Conservation (phyloP, 2,329 filamentous ascomycete species). For the Didymella keratinophila region DNA sequence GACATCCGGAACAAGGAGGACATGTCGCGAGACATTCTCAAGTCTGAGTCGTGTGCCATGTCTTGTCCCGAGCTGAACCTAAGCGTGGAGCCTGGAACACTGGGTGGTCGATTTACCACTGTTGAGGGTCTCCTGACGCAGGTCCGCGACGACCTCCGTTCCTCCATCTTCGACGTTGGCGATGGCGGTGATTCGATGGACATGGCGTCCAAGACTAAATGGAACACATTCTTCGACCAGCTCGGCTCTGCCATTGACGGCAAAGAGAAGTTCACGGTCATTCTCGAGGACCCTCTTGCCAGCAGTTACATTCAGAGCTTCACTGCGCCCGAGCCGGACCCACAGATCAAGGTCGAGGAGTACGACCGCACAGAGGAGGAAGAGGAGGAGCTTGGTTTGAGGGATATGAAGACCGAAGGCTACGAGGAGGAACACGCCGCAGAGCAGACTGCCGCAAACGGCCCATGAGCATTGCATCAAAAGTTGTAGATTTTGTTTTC, state of each 20-base stretch:
- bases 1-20: conserved; percentile 74
- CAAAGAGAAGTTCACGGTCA: conserved; percentile 79
- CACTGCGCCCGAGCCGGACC: conserved; percentile 79
- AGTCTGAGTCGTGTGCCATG: conserved; percentile 90
- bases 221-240: conserved; percentile 81
- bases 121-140: conserved; percentile 93
- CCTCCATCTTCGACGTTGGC: conserved; percentile 82
- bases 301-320: conserved; percentile 94
- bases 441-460: conserved; percentile 22
- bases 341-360: conserved; percentile 79
- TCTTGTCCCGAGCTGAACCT: conserved; percentile 87
- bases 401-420: conserved; percentile 90
- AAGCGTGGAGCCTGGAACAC: conserved; percentile 88
- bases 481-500: conserved; percentile 28
- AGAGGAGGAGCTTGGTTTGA: conserved; percentile 89
- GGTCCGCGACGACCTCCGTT: conserved; percentile 86
- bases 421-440: conserved; percentile 67
- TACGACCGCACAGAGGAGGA: conserved; percentile 91
- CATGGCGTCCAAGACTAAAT: conserved; percentile 70
- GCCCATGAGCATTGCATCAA: conserved; percentile 2
- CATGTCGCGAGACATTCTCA: conserved; percentile 90
- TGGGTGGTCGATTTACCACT: conserved; percentile 96
- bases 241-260: conserved; percentile 82
- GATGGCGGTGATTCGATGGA: conserved; percentile 83
- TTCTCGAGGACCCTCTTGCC: conserved; percentile 87